Evolutionary conservation across 1,139 yeast genomes (phyloP), one percentile per base, ranked within the genome.

Genomic region (Debaryomyces singareniensis): DNA sequence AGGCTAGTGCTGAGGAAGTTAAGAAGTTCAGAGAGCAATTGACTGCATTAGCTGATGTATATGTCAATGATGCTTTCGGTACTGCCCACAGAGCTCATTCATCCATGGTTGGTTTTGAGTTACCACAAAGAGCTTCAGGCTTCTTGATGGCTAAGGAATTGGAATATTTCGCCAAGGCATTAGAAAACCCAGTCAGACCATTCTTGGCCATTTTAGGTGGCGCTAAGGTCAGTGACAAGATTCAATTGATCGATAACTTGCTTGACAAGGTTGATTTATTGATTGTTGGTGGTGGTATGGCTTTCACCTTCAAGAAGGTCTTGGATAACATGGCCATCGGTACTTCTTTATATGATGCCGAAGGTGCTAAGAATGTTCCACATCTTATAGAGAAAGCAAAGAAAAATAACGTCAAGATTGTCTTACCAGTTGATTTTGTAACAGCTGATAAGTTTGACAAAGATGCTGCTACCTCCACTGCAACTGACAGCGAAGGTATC

Each of bases 81-180:
- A 91, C 97, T 43, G 95, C 96, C 34, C 97, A 89, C 80, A 85
- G 97, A 73, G 97, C 97, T 41, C 97, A 89, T 72, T 86, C 96
- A 31, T 89, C 97, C 29, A 87, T 91, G 86, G 97, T 91, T 53
- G 97, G 97, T 52, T 70, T 89, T 47, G 86, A 89, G 50, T 75
- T 86, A 49, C 89, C 91, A 38, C 86, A 85, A 69, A 83, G 86
- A 68, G 97, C 96, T 49, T 81, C 96, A 41, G 97, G 97, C 59
- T 89, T 86, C 91, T 74, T 89, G 53, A 83, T 89, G 85, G 81
- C 89, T 57, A 89, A 91, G 76, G 97, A 89, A 69, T 80, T 89
- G 62, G 82, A 78, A 54, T 89, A 82, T 78, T 89, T 89, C 58
- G 94, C 96, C 50, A 89, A 87, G 76, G 97, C 96, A 42, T 76